Percentiles rank a stretch among this genome's conserved stretches.
Evolutionary conservation across 1,284 basidiomycete genomes (phyloP).

Genomic region (Agroathelia rolfsii): DNA sequence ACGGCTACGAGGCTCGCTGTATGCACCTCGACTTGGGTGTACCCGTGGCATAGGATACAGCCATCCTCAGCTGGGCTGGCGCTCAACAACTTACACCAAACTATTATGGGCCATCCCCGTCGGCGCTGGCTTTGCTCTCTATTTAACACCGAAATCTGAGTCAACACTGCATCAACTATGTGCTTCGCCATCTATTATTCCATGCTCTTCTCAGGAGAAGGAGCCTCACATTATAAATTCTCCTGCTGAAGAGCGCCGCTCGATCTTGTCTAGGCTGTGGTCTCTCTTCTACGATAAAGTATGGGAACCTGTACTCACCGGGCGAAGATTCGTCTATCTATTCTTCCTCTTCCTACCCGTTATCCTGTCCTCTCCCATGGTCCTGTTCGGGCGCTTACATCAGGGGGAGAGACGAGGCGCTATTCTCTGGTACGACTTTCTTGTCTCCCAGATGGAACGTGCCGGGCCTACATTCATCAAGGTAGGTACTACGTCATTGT

Average conservation of each 20-base stretch:
- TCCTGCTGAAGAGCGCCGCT: conserved; percentile 46
- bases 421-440: conserved; percentile 90
- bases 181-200: conserved; percentile 53
- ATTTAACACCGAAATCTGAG: conserved; percentile 30
- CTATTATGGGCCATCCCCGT: conserved; percentile 52
- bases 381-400: conserved; percentile 67
- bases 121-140: conserved; percentile 42
- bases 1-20: too few relatives aligned
- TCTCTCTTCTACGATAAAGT: conserved; percentile 44
- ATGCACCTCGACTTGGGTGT: too few relatives aligned
- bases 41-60: too few relatives aligned
- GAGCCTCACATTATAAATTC: conserved; percentile 38
- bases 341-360: conserved; percentile 84
- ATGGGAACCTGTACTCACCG: conserved; percentile 82
- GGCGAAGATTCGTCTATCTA: conserved; percentile 78
- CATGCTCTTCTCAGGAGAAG: conserved; percentile 30
- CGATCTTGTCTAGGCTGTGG: conserved; percentile 33
- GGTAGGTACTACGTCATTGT: conserved; percentile 31
- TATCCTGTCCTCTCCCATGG: conserved; percentile 76
- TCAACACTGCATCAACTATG: conserved; percentile 38
- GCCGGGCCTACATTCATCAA: conserved; percentile 98
- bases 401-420: conserved; percentile 77
- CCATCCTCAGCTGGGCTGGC: too few relatives aligned
- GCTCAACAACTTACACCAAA: too few relatives aligned
- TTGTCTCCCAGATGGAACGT: conserved; percentile 85